Evolutionary conservation across 2,329 filamentous ascomycete species (phyloP).

Genomic region (Verticillium nonalfalfae): DNA sequence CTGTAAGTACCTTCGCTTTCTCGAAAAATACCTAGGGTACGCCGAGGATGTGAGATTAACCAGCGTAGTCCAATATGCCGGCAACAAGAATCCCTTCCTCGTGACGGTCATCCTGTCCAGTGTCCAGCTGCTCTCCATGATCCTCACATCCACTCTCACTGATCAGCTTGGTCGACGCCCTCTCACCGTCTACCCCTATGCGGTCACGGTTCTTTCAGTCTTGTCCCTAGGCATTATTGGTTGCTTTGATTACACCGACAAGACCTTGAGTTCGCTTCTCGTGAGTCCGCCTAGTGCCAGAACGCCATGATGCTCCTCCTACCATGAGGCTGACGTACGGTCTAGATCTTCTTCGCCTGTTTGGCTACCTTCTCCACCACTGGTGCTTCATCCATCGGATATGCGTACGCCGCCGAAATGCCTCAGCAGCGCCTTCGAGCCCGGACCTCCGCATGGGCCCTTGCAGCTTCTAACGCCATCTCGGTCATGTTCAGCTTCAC

Average conservation of each 20-base stretch:
- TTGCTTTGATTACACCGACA: constrained; percentile 28
- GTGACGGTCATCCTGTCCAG: constrained; percentile 33
- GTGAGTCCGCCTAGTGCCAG: constrained; percentile 14
- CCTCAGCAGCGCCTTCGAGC: constrained; percentile 32
- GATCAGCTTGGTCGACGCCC: constrained; percentile 28
- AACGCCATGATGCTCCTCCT: neutral
- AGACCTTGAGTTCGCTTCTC: constrained; percentile 25
- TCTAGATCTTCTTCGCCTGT: constrained; percentile 32
- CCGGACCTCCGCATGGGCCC: constrained; percentile 26
- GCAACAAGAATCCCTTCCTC: constrained; percentile 30
- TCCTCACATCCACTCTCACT: constrained; percentile 25
- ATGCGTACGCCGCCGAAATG: constrained; percentile 33
- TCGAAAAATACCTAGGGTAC: no score
- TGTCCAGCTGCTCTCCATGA: constrained; percentile 33
- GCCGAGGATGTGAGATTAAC: neutral
- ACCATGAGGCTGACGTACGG: neutral
- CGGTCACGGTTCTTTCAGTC: constrained; percentile 26
- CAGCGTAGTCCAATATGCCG: constrained; percentile 26
- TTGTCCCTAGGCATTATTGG: constrained; percentile 30
- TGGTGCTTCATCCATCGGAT: constrained; percentile 33
- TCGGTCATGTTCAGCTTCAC: constrained; percentile 37
- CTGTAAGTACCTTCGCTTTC: constrained; percentile 15
- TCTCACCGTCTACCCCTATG: constrained; percentile 31
- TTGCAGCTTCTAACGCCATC: constrained; percentile 30
- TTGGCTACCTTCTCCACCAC: constrained; percentile 33